Percentiles rank a stretch among this genome's conserved stretches.
Evolutionary conservation across 306 rosid species (phyloP).

Genomic region (Castanea crenata): DNA sequence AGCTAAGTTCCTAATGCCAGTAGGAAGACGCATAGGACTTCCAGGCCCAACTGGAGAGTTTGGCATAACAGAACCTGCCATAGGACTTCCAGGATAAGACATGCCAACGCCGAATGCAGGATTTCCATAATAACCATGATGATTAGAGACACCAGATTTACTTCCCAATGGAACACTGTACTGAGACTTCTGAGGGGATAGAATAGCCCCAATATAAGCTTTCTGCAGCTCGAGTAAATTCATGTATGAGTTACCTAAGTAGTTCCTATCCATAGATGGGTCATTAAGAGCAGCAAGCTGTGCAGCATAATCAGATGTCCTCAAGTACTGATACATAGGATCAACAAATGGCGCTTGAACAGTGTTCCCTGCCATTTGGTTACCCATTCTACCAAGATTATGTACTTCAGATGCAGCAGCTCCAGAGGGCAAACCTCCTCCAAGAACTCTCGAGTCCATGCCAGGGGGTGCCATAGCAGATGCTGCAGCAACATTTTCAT

Average conservation of each 20-base stretch:
- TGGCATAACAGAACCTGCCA: conserved; percentile 63
- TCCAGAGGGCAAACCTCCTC: conserved; percentile 62
- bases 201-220: conserved; percentile 68
- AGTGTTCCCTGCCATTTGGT: conserved; percentile 60
- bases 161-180: conserved; percentile 60
- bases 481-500: conserved; percentile 75
- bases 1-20: conserved; percentile 80
- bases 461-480: conserved; percentile 68
- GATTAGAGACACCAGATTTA: conserved; percentile 68
- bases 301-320: conserved; percentile 83
- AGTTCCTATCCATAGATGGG: conserved; percentile 65
- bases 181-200: conserved; percentile 84
- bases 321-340: conserved; percentile 83
- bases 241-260: conserved; percentile 72
- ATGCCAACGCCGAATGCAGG: conserved; percentile 69
- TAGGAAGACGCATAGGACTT: conserved; percentile 81
- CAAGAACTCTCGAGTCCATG: conserved; percentile 74
- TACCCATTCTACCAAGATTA: conserved; percentile 64
- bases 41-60: conserved; percentile 86
- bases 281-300: conserved; percentile 79
- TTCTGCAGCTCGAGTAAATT: conserved; percentile 82
- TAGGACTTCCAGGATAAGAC: conserved; percentile 89
- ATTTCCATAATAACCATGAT: conserved; percentile 81
- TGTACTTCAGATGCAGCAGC: conserved; percentile 62
- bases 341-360: conserved; percentile 81